Conservation (phyloP, 1,284 basidiomycete genomes). For the Apiotrichum laibachii region DNA sequence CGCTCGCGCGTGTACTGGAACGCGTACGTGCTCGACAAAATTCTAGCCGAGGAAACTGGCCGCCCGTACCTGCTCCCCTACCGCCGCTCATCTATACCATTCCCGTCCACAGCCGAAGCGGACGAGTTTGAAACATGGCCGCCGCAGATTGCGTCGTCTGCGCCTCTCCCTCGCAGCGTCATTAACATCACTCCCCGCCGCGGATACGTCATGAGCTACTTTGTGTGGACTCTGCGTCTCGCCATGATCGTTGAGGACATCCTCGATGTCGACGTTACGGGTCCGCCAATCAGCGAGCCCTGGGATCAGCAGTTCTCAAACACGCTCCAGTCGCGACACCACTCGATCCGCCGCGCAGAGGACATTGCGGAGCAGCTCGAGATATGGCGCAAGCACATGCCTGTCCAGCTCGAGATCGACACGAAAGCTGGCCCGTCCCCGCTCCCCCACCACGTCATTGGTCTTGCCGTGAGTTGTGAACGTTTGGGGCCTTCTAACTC, state of each 20-base stretch:
- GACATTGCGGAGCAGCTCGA: slow-evolving; percentile 30
- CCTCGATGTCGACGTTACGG: slow-evolving; percentile 37
- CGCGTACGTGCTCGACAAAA: slow-evolving; percentile 52
- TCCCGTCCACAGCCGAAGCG: slow-evolving; percentile 48
- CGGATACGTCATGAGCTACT: slow-evolving; percentile 39
- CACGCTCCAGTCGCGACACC: slow-evolving; percentile 4
- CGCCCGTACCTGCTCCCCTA: slow-evolving; percentile 49
- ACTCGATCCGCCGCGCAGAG: slow-evolving; percentile 15
- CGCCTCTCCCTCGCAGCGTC: slow-evolving; percentile 23
- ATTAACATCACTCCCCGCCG: slow-evolving; percentile 29
- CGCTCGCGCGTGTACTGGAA: slow-evolving; percentile 51
- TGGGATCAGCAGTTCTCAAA: slow-evolving; percentile 19
- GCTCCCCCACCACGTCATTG: slow-evolving; percentile 41
- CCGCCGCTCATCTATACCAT: slow-evolving; percentile 47
- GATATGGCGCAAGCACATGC: slow-evolving; percentile 31
- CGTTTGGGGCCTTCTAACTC: not conserved
- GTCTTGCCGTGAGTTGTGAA: slow-evolving; percentile 31
- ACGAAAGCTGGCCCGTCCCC: slow-evolving; percentile 22
- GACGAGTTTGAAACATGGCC: slow-evolving; percentile 53
- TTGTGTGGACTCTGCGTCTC: slow-evolving; percentile 42
- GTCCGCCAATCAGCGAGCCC: slow-evolving; percentile 18
- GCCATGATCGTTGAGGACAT: slow-evolving; percentile 46
- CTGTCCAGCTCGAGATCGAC: slow-evolving; percentile 32
- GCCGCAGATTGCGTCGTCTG: slow-evolving; percentile 29
- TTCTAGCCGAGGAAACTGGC: slow-evolving; percentile 52